Percentiles rank a stretch among this genome's conserved stretches.
These are phyloP conservation scores for Phytopythium montanum DNA, from an alignment of 352 stramenopile species.

Conservation along the genomic window DNA sequence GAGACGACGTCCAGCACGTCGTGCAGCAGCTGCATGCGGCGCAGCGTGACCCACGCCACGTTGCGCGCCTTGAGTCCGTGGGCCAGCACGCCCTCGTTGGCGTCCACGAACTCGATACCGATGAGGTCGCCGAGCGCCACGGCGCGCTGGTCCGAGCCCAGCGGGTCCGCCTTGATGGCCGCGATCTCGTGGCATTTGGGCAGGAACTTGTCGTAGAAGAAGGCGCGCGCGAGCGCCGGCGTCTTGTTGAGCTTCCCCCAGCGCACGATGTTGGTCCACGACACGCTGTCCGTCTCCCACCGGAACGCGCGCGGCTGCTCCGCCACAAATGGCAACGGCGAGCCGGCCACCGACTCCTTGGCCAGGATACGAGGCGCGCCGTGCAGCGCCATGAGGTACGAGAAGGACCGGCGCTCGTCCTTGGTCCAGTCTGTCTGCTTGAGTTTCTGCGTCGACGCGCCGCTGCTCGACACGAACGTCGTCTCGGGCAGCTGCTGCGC, in stretches of 20 bases:
- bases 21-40: conserved; percentile 65
- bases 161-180: conserved; percentile 72
- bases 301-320: conserved; percentile 46
- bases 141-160: conserved; percentile 72
- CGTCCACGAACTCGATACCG: conserved; percentile 85
- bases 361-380: conserved; percentile 73
- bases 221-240: conserved; percentile 42
- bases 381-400: conserved; percentile 71
- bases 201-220: conserved; percentile 75
- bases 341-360: conserved; percentile 47
- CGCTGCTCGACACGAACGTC: conserved; percentile 9
- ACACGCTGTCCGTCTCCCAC: conserved; percentile 79
- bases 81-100: conserved; percentile 74
- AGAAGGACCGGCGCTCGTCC: conserved; percentile 77
- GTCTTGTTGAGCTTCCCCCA: conserved; percentile 86
- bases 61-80: conserved; percentile 85
- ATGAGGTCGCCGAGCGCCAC: conserved; percentile 72
- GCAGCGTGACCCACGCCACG: conserved; percentile 78
- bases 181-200: conserved; percentile 75
- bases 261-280: conserved; percentile 80
- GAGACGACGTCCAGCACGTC: conserved; percentile 68
- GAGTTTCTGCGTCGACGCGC: conserved; percentile 52
- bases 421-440: conserved; percentile 85
- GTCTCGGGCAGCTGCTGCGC: conserved; percentile 54
- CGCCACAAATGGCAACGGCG: conserved; percentile 23